Evolutionary conservation across 1,139 yeast genomes (phyloP).

Genomic region (Nakaseomyces nivariensis): DNA sequence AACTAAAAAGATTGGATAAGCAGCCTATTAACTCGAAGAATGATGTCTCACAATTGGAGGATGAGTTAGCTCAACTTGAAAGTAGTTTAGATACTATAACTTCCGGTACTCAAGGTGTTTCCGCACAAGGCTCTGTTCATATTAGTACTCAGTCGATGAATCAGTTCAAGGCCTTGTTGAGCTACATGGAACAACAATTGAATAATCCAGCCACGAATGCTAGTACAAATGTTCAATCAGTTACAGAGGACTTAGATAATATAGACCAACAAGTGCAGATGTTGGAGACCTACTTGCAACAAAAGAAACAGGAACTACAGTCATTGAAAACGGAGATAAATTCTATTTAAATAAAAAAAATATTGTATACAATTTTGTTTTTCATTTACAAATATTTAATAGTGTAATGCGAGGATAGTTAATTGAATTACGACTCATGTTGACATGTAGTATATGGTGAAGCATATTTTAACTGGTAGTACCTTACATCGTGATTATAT

Average conservation of each 20-base stretch:
- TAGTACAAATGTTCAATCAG: constrained; percentile 29
- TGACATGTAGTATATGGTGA: background rate
- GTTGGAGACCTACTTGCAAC: constrained; percentile 42
- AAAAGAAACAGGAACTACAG: constrained; percentile 40
- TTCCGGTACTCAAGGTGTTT: background rate
- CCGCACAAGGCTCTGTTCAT: background rate
- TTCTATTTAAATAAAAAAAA: constrained; percentile 5
- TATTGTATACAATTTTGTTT: background rate
- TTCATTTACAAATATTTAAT: no score
- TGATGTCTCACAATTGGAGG: background rate
- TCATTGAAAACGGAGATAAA: constrained; percentile 35
- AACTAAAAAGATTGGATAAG: background rate
- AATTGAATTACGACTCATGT: no score
- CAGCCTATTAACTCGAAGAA: background rate
- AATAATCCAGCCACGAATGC: constrained; percentile 19
- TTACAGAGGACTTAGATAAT: constrained; percentile 36
- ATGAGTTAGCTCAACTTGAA: background rate
- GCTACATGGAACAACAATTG: constrained; percentile 15
- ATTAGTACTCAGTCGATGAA: background rate
- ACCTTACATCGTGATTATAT: background rate
- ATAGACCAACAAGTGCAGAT: constrained; percentile 47
- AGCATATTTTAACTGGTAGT: background rate
- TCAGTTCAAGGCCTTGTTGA: constrained; percentile 28
- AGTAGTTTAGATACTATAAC: background rate
- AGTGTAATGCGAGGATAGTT: no score